These are phyloP conservation scores for Neopestalotiopsis sp. DNA, from an alignment of 2,329 filamentous ascomycete species.

Conservation along the genomic window DNA sequence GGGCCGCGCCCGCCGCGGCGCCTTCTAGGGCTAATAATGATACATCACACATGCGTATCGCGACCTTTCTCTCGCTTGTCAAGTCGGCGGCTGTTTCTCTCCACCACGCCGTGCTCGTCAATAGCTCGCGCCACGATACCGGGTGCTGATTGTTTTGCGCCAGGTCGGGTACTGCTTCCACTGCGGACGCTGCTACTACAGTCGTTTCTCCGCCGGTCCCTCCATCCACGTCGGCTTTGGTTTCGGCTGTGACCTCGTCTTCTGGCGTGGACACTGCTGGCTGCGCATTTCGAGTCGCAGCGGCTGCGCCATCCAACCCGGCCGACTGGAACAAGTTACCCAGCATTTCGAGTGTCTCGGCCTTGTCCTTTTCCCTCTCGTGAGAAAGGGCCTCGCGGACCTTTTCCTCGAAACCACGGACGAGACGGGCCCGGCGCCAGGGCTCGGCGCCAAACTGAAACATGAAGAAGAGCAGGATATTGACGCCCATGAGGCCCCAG, in stretches of 20 bases:
- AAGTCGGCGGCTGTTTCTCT: constrained; percentile 59
- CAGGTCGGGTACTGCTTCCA: constrained; percentile 21
- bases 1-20: constrained; percentile 66
- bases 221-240: neutral
- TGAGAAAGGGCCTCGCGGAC: constrained; percentile 74
- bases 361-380: constrained; percentile 59
- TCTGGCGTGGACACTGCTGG: neutral
- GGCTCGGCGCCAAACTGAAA: constrained; percentile 92
- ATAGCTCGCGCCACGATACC: constrained; percentile 46
- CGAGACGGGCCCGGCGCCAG: constrained; percentile 82
- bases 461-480: constrained; percentile 85
- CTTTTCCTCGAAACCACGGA: constrained; percentile 82
- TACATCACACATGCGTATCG: constrained; percentile 70
- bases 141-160: constrained; percentile 20
- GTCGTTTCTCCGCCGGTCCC: neutral
- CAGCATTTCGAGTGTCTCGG: constrained; percentile 38
- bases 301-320: constrained; percentile 40
- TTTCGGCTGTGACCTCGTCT: neutral
- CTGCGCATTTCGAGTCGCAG: constrained; percentile 24
- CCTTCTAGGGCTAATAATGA: constrained; percentile 74
- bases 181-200: constrained; percentile 26
- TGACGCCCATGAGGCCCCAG: constrained; percentile 97
- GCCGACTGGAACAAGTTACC: constrained; percentile 17
- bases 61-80: constrained; percentile 68
- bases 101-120: constrained; percentile 51